A percentile compares a stretch with the other conserved stretches of the same genome.
Evolutionary conservation across 257 asterid species (phyloP).

Genomic region (Solanum corneliomulleri): DNA sequence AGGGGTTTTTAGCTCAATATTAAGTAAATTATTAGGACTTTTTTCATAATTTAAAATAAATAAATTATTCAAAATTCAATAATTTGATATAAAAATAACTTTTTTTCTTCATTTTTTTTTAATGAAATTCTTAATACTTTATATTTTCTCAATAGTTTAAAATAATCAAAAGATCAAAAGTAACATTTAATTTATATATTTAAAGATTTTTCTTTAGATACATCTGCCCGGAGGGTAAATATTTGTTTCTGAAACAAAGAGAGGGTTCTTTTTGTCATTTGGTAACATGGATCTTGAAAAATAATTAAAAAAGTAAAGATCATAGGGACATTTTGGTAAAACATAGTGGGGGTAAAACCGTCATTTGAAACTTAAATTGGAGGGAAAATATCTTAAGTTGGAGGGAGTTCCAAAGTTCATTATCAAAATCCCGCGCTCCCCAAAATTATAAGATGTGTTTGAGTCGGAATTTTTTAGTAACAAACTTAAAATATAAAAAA

Average conservation of each 20-base stretch:
- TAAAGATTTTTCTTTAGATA: no score
- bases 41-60: no score
- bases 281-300: neutral
- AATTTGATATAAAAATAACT: no score
- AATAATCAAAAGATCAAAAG: no score
- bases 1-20: no score
- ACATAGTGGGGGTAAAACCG: neutral
- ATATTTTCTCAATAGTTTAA: no score
- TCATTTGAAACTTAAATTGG: neutral
- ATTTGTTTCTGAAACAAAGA: neutral
- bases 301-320: neutral
- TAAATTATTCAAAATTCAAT: no score
- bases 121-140: neutral
- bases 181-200: neutral
- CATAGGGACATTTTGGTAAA: neutral
- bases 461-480: fast-evolving
- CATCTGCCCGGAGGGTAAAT: neutral
- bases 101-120: no score
- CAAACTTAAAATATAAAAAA: neutral
- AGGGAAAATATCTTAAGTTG: neutral
- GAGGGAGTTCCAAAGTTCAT: neutral
- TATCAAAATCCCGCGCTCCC: neutral
- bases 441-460: neutral
- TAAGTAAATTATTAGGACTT: no score
- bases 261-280: neutral